These are phyloP conservation scores for Ascochyta clinopodiicola DNA, from an alignment of 2,329 filamentous ascomycete species.

Conservation along the genomic window DNA sequence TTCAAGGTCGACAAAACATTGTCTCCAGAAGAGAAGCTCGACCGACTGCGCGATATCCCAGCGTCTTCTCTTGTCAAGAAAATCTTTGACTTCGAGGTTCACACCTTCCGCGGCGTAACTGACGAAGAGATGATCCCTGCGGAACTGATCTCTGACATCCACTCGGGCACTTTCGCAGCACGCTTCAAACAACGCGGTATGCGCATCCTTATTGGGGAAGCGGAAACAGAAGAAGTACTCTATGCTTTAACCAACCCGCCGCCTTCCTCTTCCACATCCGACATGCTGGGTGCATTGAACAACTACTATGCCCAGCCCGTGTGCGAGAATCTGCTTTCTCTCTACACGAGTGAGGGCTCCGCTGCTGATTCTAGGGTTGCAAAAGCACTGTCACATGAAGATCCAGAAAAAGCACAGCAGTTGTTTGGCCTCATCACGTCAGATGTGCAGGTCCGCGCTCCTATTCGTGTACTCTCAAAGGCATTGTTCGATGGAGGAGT, in stretches of 20 bases:
- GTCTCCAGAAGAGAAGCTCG: neutral
- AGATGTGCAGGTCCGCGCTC: slow-evolving; percentile 14
- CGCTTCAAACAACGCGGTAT: slow-evolving; percentile 12
- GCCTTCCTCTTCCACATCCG: neutral
- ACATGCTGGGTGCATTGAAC: slow-evolving; percentile 12
- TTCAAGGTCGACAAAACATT: neutral
- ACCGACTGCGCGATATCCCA: slow-evolving; percentile 3
- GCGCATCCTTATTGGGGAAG: slow-evolving; percentile 9
- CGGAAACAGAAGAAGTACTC: slow-evolving; percentile 8
- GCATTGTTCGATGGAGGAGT: slow-evolving; percentile 10
- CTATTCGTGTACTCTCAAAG: slow-evolving; percentile 8
- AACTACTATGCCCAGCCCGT: slow-evolving; percentile 11
- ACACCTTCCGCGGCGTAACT: slow-evolving; percentile 13
- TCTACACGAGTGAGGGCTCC: slow-evolving; percentile 3
- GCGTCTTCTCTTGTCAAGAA: neutral
- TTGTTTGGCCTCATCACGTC: slow-evolving; percentile 12
- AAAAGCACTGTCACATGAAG: neutral
- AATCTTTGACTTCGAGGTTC: slow-evolving; percentile 7
- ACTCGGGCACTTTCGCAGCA: slow-evolving; percentile 3
- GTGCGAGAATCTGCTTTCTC: neutral
- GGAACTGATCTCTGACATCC: slow-evolving; percentile 3
- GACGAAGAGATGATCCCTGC: slow-evolving; percentile 7
- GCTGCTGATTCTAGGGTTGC: slow-evolving; percentile 1
- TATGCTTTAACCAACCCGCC: slow-evolving; percentile 10
- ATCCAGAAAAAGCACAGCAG: slow-evolving; percentile 1